A percentile compares a stretch with the other conserved stretches of the same genome.
phyloP scores from a whole-genome alignment of 1,139 yeast genomes.

The Suhomyces wounanorum region DNA sequence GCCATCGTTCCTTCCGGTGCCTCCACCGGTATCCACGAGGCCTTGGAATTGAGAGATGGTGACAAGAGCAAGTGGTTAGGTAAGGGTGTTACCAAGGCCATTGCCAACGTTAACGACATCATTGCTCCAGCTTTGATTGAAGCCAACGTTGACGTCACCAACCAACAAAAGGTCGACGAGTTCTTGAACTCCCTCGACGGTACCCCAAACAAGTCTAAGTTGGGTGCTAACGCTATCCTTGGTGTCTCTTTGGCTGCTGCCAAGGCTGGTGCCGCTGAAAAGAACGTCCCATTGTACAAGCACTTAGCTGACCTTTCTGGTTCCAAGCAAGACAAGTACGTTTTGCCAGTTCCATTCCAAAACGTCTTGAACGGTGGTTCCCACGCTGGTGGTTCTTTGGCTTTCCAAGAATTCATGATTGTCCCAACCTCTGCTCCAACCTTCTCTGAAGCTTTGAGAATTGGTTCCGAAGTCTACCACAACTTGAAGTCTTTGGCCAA shows the following conservation, averaged over 20 bases:
- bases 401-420: conserved; percentile 98
- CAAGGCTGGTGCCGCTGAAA: conserved; percentile 93
- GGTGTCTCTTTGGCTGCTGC: conserved; percentile 94
- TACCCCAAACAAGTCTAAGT: conserved; percentile 89
- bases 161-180: conserved; percentile 79
- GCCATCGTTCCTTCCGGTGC: conserved; percentile 97
- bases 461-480: conserved; percentile 97
- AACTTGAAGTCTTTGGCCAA: conserved; percentile 85
- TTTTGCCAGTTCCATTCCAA: conserved; percentile 94
- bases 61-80: conserved; percentile 94
- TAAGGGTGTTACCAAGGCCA: conserved; percentile 93
- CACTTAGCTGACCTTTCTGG: conserved; percentile 77
- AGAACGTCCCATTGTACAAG: conserved; percentile 81
- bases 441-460: conserved; percentile 91
- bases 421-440: conserved; percentile 87
- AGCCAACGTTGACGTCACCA: conserved; percentile 71
- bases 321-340: conserved; percentile 59
- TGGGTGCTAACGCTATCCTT: conserved; percentile 94
- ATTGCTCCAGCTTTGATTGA: conserved; percentile 86
- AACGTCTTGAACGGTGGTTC: conserved; percentile 98
- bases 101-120: conserved; percentile 82
- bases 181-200: conserved; percentile 82
- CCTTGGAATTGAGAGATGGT: conserved; percentile 92
- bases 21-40: conserved; percentile 94
- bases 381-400: conserved; percentile 98